phyloP scores from a whole-genome alignment of 352 stramenopile genomes.

The Pythium coloratum region DNA sequence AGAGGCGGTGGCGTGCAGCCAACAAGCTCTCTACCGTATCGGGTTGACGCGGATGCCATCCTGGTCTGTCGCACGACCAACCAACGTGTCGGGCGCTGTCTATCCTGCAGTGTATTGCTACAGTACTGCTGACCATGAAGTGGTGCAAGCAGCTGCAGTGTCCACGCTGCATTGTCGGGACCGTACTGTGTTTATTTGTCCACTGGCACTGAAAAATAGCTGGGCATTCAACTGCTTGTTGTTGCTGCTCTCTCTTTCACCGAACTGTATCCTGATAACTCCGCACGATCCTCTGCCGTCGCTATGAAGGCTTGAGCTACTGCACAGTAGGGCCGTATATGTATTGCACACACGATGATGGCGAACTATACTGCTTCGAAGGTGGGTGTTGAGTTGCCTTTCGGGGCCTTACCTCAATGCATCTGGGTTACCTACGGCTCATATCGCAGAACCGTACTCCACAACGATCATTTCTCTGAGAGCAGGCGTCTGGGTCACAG shows the following conservation, averaged over 20 bases:
- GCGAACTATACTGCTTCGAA: not conserved
- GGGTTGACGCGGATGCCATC: not conserved
- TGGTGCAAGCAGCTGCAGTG: not conserved
- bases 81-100: too few relatives aligned
- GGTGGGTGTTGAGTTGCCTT: not conserved
- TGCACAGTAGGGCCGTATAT: too few relatives aligned
- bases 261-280: not conserved
- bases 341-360: not conserved
- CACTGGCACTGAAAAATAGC: not conserved
- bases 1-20: not conserved
- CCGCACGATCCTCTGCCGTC: too few relatives aligned
- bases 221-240: not conserved
- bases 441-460: constrained; percentile 2
- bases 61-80: not conserved
- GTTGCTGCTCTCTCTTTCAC: not conserved
- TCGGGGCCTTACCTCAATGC: not conserved
- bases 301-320: too few relatives aligned
- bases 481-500: constrained; percentile 1
- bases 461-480: not conserved
- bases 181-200: not conserved
- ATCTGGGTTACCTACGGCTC: constrained; percentile 1
- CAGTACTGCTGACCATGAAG: not conserved
- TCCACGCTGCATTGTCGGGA: not conserved
- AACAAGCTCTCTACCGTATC: not conserved
- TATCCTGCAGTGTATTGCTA: not conserved